Evolutionary conservation across 495 filamentous ascomycete genomes (phyloP), one percentile per base, ranked within the genome.

Genomic region (Aspergillus nidulans): DNA sequence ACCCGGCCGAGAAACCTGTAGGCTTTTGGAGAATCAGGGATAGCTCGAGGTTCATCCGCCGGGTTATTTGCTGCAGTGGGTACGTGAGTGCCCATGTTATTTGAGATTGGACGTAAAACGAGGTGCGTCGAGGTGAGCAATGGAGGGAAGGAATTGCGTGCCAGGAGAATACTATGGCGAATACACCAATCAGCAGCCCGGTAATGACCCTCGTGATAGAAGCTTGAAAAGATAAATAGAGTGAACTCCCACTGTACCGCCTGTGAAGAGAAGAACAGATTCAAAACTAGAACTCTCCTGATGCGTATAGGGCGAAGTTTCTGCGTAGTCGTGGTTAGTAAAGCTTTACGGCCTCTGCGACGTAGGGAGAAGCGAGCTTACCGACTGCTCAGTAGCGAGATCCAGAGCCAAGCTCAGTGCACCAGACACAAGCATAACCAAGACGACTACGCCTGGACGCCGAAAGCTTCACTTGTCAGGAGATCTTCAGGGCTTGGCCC

Each of bases 101-200:
- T 32, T n/a, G 55, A 57, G 48, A 50, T 57, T 57, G 48, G 48
- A 21, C 28, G 36, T 39, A 23, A 32, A 47, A 40, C n/a, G 34
- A 39, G 6, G 25, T 18, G 26, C 38, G 43, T 46, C 15, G 55
- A 46, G 40, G 20, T 51, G 55, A 57, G 55, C 48, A 46, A 57
- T 57, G 19, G 52, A 56, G 53, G 53, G 40, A 39, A 23, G 59
- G 49, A 48, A 63, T 63, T 48, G 50, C 60, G 60, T 63, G 60
- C 60, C 60, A 28, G 20, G 10, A 23, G 19, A 39, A 47, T 43
- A 21, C 50, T 45, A 60, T 56, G 57, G 41, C 53, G 48, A 48
- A 53, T 13, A 49, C 25, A 19, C 45, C 45, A 36, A 21, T 34
- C 26, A 49, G 23, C 45, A 19, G 15, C 30, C 45, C 36, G 8